A percentile compares a stretch with the other conserved stretches of the same genome.
Conservation (phyloP, 1,284 basidiomycete genomes). For the Spongispora temasekensis region DNA sequence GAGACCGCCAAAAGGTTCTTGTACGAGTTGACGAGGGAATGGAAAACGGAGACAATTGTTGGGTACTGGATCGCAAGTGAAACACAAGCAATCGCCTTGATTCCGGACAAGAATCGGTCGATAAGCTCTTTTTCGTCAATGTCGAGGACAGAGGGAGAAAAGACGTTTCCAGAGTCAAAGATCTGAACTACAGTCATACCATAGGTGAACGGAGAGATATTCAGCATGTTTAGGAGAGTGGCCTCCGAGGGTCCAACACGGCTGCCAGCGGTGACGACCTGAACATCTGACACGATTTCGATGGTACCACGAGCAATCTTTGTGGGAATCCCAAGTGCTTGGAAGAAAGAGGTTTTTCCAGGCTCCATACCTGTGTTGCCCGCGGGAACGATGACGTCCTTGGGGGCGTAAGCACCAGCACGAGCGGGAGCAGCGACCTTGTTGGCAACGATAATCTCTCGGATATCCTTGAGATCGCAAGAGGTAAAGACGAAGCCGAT, state of each 20-base stretch:
- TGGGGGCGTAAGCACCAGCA: conserved; percentile 95
- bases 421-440: conserved; percentile 98
- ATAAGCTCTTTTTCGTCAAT: conserved; percentile 90
- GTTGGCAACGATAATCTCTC: conserved; percentile 92
- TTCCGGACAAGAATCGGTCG: conserved; percentile 87
- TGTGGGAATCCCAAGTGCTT: conserved; percentile 98
- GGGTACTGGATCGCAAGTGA: conserved; percentile 97
- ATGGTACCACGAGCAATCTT: conserved; percentile 99
- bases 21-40: conserved; percentile 98
- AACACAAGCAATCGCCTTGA: conserved; percentile 96
- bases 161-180: conserved; percentile 89
- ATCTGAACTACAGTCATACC: conserved; percentile 97
- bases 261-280: conserved; percentile 90
- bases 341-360: conserved; percentile 99
- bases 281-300: conserved; percentile 97
- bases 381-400: conserved; percentile 89
- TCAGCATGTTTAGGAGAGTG: conserved; percentile 98
- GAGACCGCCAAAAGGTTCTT: conserved; percentile 96
- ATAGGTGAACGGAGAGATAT: conserved; percentile 98
- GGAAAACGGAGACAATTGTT: conserved; percentile 90
- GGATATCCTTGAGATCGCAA: conserved; percentile 92
- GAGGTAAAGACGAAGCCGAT: conserved; percentile 99
- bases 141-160: conserved; percentile 91
- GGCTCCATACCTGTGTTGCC: conserved; percentile 99
- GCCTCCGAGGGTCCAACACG: conserved; percentile 98